Evolutionary conservation across 106 monocot genomes (phyloP).

Genomic region (Xerophyta viscosa): DNA sequence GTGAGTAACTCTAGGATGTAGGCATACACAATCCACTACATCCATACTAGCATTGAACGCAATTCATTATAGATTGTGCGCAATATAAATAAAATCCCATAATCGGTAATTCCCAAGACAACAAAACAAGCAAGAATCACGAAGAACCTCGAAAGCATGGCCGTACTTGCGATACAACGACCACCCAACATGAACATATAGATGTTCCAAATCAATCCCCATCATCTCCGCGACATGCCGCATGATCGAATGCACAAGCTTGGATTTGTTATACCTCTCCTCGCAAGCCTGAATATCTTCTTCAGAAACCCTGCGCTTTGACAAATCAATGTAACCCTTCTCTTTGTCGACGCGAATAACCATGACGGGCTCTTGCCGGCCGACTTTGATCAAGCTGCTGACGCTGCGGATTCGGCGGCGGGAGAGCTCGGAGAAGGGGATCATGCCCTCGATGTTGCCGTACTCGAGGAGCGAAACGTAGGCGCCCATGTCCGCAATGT

Average conservation of each 20-base stretch:
- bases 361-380: conserved; percentile 94
- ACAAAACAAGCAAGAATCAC: no score
- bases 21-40: no score
- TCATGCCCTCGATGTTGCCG: conserved; percentile 99
- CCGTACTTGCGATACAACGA: conserved; percentile 85
- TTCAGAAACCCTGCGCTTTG: conserved; percentile 91
- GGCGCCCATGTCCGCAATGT: conserved; percentile 96
- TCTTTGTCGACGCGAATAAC: conserved; percentile 86
- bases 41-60: no score
- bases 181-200: conserved; percentile 80
- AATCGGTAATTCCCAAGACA: no score
- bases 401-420: conserved; percentile 96
- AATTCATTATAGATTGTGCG: no score
- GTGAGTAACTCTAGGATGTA: no score
- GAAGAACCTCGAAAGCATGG: conserved; percentile 97
- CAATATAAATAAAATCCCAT: no score
- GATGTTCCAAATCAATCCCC: conserved; percentile 64
- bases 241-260: conserved; percentile 98
- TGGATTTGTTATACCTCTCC: conserved; percentile 89
- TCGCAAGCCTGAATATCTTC: conserved; percentile 84
- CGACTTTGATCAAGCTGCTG: conserved; percentile 78
- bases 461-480: conserved; percentile 94
- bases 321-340: conserved; percentile 95
- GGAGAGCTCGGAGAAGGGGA: conserved; percentile 95
- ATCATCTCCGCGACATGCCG: conserved; percentile 93